phyloP scores from a whole-genome alignment of 2,329 filamentous ascomycete species.

The Leptodontidium sp. region DNA sequence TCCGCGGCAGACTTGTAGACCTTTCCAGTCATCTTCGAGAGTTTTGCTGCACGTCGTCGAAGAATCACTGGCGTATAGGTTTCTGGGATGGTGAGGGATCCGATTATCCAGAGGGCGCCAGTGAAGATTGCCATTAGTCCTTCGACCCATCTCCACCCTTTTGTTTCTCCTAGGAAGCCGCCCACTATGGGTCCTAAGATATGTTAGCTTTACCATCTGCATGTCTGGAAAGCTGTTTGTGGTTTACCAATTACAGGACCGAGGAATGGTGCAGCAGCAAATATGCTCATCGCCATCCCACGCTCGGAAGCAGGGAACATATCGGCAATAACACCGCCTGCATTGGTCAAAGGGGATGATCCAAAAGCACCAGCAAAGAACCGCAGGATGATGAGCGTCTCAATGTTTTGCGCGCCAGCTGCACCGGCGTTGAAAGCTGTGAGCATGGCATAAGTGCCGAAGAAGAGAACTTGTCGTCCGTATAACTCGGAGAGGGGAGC shows the following conservation, averaged over 20 bases:
- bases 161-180: slow-evolving; percentile 69
- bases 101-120: slow-evolving; percentile 64
- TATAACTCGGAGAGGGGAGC: slow-evolving; percentile 70
- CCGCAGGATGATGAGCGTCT: slow-evolving; percentile 68
- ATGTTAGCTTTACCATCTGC: neutral
- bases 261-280: slow-evolving; percentile 72
- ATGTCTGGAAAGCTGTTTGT: neutral
- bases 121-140: slow-evolving; percentile 70
- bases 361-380: slow-evolving; percentile 72
- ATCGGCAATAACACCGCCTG: slow-evolving; percentile 68
- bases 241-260: slow-evolving; percentile 60
- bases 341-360: slow-evolving; percentile 68
- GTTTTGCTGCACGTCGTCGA: slow-evolving; percentile 57
- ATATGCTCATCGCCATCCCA: slow-evolving; percentile 66
- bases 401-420: slow-evolving; percentile 64
- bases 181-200: slow-evolving; percentile 67
- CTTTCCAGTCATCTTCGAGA: slow-evolving; percentile 62
- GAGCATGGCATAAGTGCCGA: slow-evolving; percentile 56
- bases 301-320: slow-evolving; percentile 62
- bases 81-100: slow-evolving; percentile 61
- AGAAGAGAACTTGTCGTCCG: slow-evolving; percentile 63
- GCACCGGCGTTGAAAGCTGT: slow-evolving; percentile 67
- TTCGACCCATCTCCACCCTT: slow-evolving; percentile 76
- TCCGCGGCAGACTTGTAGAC: slow-evolving; percentile 63
- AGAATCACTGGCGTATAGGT: slow-evolving; percentile 68